Conservation (phyloP, 2,329 filamentous ascomycete genomes). For the Phaeosphaeriaceae sp. region DNA sequence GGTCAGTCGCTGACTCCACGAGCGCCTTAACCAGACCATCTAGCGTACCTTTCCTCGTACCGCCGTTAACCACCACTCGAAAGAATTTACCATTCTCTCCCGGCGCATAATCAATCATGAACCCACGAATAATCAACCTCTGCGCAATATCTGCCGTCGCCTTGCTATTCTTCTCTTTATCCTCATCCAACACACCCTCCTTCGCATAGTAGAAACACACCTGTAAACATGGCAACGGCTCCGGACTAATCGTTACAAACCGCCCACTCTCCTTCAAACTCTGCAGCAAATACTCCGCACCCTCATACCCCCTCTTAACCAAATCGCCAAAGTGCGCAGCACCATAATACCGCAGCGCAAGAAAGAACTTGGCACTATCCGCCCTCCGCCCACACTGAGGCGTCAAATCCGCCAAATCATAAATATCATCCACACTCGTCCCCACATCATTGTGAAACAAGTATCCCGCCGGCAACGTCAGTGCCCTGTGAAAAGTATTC, state of each 20-base stretch:
- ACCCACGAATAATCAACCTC: slow-evolving; percentile 64
- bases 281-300: slow-evolving; percentile 71
- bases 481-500: slow-evolving; percentile 77
- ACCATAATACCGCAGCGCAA: slow-evolving; percentile 91
- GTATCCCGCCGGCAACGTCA: slow-evolving; percentile 87
- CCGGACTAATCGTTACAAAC: slow-evolving; percentile 74
- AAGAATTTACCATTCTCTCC: slow-evolving; percentile 70
- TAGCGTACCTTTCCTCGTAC: slow-evolving; percentile 65
- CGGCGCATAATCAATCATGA: slow-evolving; percentile 73
- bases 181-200: slow-evolving; percentile 56
- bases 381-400: slow-evolving; percentile 89
- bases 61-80: slow-evolving; percentile 70
- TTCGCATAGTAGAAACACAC: slow-evolving; percentile 91
- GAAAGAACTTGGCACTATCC: slow-evolving; percentile 84
- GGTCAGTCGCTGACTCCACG: slow-evolving; percentile 52
- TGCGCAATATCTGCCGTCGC: slow-evolving; percentile 63
- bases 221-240: slow-evolving; percentile 81
- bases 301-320: slow-evolving; percentile 71
- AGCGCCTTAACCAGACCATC: slow-evolving; percentile 68
- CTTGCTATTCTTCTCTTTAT: slow-evolving; percentile 58
- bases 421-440: slow-evolving; percentile 60
- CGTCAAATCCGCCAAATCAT: slow-evolving; percentile 91
- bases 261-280: slow-evolving; percentile 62
- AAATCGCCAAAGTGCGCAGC: slow-evolving; percentile 70
- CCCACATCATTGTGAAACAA: slow-evolving; percentile 52